Evolutionary conservation across 441 rosid genomes (phyloP), one percentile per base, ranked within the genome.

Genomic region (Erysimum pusillum): DNA sequence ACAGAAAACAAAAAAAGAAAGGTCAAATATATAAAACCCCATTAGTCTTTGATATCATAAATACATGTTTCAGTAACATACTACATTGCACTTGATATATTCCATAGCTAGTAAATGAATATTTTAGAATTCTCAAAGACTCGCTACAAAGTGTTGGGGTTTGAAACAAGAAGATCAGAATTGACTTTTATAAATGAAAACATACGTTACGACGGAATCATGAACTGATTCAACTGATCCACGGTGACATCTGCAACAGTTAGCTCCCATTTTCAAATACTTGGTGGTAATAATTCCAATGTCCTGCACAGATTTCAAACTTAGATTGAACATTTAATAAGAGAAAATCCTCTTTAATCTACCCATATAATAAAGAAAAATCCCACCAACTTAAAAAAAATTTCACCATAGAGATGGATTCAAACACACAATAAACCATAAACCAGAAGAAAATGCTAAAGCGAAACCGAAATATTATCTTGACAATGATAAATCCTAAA

Each of bases 231-330:
- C 6, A 41, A 14, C 34, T 2, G 63, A 35, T 60, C 46, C 63
- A 61, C 4, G 8, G 36, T 0, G 2, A 76, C 61, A 31, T 25
- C 7, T 6, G 53, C 62, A 75, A 49, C 72, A 75, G 2, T 31
- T 59, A 14, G 68, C 60, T 76, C 69, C 74, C 74, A 75, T 67
- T 13, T 52, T 12, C 34, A 52, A 52, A 4, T 22, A 34, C 58
- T 52, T 0, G 32, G 38, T 69, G 36, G 63, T 17, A 11, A 49
- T 39, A 75, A 9, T 15, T 67, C 11, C 68, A 34, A 58, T 60
- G 15, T 39, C 68, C 74, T 67, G 53, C 69, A 74, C 7, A 18
- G 34, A 18, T 64, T 31, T 59, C 28, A 57, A 38, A 61, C 25
- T 28, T 17, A 42, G 38, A 46, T 51, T 46, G 32, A 48, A 18